phyloP scores from a whole-genome alignment of 768 basidiomycete species.

The Dendrothele bispora region DNA sequence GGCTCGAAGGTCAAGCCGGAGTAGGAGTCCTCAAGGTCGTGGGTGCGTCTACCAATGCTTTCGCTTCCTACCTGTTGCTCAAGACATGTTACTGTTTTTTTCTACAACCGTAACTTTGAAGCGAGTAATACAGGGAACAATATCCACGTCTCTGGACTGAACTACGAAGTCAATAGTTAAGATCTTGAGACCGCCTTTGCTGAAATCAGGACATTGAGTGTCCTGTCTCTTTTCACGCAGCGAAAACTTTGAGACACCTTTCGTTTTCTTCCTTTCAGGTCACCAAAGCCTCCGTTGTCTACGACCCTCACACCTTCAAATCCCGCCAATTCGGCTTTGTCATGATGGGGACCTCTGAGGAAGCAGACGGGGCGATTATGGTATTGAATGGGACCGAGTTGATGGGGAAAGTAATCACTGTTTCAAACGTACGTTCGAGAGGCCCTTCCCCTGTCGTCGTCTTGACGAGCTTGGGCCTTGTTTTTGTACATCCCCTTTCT shows the following conservation, averaged over 20 bases:
- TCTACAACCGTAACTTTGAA: no score
- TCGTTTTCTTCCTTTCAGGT: conserved; percentile 44
- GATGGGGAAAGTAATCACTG: conserved; percentile 82
- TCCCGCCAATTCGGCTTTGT: conserved; percentile 73
- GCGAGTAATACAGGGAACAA: conserved; percentile 72
- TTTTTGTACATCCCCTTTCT: no score
- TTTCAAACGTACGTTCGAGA: conserved; percentile 80
- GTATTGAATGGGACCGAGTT: conserved; percentile 82
- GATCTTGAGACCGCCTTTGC: conserved; percentile 87
- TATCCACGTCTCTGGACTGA: conserved; percentile 59
- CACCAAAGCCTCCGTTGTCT: conserved; percentile 70
- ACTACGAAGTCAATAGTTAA: conserved; percentile 66
- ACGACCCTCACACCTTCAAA: conserved; percentile 69
- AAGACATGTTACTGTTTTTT: no score
- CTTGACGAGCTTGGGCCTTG: no score
- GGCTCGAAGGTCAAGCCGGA: no score
- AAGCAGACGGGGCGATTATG: conserved; percentile 88
- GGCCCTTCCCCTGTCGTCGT: no score
- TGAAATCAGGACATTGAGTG: conserved; percentile 80
- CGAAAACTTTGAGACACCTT: not conserved
- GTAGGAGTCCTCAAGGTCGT: no score
- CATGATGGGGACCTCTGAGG: conserved; percentile 78
- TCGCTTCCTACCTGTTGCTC: no score
- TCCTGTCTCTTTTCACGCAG: not conserved
- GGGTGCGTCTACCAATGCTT: no score